Percentiles rank a stretch among this genome's conserved stretches.
Conservation (phyloP, 495 filamentous ascomycete genomes). For the Hypomontagnella monticulosa region DNA sequence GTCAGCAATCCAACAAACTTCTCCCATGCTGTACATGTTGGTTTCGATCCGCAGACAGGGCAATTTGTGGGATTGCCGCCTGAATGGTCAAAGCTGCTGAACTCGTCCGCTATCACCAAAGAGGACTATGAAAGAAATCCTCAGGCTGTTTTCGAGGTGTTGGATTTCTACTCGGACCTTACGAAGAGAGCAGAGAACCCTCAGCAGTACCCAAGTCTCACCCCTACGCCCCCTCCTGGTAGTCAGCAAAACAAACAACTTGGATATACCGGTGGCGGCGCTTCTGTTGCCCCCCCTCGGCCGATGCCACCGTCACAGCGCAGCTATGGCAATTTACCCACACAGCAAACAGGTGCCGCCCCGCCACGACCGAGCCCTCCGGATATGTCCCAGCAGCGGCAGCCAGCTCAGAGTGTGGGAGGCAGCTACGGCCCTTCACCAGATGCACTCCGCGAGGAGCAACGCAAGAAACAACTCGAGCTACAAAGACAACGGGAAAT, state of each 20-base stretch:
- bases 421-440: constrained; percentile 61
- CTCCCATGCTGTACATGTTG: constrained; percentile 94
- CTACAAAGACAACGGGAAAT: constrained; percentile 67
- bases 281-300: constrained; percentile 80
- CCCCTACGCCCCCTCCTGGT: constrained; percentile 69
- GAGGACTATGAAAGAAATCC: constrained; percentile 98
- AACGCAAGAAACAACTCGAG: constrained; percentile 54
- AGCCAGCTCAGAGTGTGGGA: constrained; percentile 57
- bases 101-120: constrained; percentile 94
- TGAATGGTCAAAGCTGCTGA: constrained; percentile 96
- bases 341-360: constrained; percentile 40
- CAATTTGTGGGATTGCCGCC: constrained; percentile 92
- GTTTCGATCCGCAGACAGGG: constrained; percentile 92
- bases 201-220: constrained; percentile 75
- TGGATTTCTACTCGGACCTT: constrained; percentile 97
- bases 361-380: constrained; percentile 54
- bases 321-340: constrained; percentile 50
- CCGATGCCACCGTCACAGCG: constrained; percentile 71
- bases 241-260: constrained; percentile 72
- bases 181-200: constrained; percentile 86
- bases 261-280: constrained; percentile 68
- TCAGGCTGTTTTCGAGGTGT: constrained; percentile 96
- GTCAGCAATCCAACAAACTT: constrained; percentile 99
- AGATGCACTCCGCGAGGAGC: constrained; percentile 65
- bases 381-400: constrained; percentile 53